These are phyloP conservation scores for Penicillium italicum DNA, from an alignment of 2,329 filamentous ascomycete genomes.

Conservation along the genomic window DNA sequence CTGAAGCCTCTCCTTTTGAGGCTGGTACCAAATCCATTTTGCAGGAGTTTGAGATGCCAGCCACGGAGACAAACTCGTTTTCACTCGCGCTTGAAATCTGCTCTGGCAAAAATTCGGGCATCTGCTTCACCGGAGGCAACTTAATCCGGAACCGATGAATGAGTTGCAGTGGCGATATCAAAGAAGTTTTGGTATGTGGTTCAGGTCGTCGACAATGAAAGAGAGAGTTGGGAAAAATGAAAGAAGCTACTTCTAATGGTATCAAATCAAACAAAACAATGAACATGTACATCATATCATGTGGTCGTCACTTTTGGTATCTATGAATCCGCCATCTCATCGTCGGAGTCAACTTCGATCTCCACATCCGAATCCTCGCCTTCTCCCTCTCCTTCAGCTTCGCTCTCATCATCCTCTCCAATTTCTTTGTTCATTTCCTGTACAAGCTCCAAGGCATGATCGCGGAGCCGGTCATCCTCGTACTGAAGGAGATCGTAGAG, in stretches of 20 bases:
- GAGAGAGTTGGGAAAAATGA: neutral
- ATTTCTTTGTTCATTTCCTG: slow-evolving; percentile 60
- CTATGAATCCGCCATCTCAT: slow-evolving; percentile 54
- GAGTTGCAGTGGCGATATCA: slow-evolving; percentile 16
- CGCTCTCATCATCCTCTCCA: slow-evolving; percentile 57
- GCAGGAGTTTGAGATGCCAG: slow-evolving; percentile 30
- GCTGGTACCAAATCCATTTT: slow-evolving; percentile 42
- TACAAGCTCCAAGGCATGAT: slow-evolving; percentile 45
- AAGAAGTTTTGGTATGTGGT: slow-evolving; percentile 5
- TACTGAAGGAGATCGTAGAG: slow-evolving; percentile 79
- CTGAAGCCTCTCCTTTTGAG: slow-evolving; percentile 32
- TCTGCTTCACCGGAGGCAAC: slow-evolving; percentile 26
- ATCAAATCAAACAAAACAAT: slow-evolving; percentile 28
- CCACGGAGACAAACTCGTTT: slow-evolving; percentile 26
- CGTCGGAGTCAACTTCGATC: slow-evolving; percentile 53
- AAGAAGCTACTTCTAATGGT: slow-evolving; percentile 26
- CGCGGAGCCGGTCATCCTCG: slow-evolving; percentile 50
- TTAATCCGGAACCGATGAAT: slow-evolving; percentile 31
- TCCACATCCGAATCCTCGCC: slow-evolving; percentile 50
- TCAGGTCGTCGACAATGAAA: neutral
- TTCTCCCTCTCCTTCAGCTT: slow-evolving; percentile 53
- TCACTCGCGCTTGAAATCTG: slow-evolving; percentile 22
- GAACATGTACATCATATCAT: slow-evolving; percentile 27
- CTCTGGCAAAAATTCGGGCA: slow-evolving; percentile 25
- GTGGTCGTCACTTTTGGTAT: slow-evolving; percentile 16